Base-by-base conservation (phyloP, 2,329 filamentous ascomycete genomes). In the Fusarium clavum region DNA sequence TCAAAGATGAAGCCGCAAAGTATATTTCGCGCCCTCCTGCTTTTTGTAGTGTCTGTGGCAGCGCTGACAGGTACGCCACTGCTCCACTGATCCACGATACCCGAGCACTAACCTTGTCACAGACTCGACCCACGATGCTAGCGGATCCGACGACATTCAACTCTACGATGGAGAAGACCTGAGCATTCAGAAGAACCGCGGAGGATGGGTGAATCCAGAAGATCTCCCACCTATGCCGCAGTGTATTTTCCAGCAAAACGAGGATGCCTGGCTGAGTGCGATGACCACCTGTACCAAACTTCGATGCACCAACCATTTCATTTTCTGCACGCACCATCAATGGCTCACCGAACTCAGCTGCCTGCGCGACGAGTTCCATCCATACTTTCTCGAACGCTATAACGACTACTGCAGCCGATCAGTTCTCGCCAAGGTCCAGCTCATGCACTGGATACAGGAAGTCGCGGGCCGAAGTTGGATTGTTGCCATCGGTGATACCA, bases 311-410 rank as follows among this genome's bases (percentile, higher is more conserved):
- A 55, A 69, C 10, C 7, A 67, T 2, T 69, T 71, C 18, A 41
- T 49, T 20, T 52, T 71, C 25, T 71, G 68, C 5, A 71, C 64
- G 12, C 64, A 69, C 11, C 44, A 38, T 2, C 61, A 71, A 24
- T 71, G 69, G 69, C 32, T 71, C 7, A 69, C 69, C 13, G 24
- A 71, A 20, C 61, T 71, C 13, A 63, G 57, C 47, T 71, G 69
- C 16, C 47, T 71, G 5, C 56, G 47, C 12, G 14, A 10, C 5
- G 64, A 71, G 14, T 72, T 71, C 13, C 66, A 61, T 2, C 44
- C 64, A 2, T 14, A 10, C 4, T 8, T 41, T 14, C 20, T 69
- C 20, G 32, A 44, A 5, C 10, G 30, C 3, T 71, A 71, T 18
- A 20, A 46, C 3, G 24, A 34, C 1, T 67, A 69, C 41, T 71